Evolutionary conservation across 495 filamentous ascomycete genomes (phyloP).

Genomic region (Podospora conica): DNA sequence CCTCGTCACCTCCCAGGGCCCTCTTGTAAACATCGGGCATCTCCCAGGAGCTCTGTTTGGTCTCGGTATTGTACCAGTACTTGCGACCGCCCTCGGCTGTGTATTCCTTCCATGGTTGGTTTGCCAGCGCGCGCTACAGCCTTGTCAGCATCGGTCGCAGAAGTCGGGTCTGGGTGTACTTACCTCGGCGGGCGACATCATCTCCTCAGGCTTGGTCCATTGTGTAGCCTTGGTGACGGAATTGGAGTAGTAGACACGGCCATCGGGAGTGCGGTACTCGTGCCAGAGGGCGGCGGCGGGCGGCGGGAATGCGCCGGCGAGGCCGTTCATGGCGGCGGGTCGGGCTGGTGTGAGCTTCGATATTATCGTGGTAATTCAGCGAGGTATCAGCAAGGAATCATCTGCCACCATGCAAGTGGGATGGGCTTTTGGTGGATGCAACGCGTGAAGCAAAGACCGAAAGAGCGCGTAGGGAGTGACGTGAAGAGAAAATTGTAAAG

Average conservation of each 20-base stretch:
- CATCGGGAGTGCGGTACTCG: conserved; percentile 76
- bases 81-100: conserved; percentile 77
- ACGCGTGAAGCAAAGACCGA: not conserved
- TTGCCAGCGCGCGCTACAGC: conserved; percentile 65
- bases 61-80: conserved; percentile 92
- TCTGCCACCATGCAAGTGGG: not conserved
- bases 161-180: conserved; percentile 13
- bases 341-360: not conserved
- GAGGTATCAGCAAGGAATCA: not conserved
- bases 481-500: conserved; percentile 7
- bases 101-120: conserved; percentile 91
- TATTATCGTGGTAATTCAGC: not conserved
- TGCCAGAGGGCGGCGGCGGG: conserved; percentile 58
- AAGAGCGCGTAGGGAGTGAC: not conserved
- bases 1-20: conserved; percentile 49
- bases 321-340: conserved; percentile 53
- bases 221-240: conserved; percentile 76
- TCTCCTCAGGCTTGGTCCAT: conserved; percentile 87
- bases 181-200: conserved; percentile 87
- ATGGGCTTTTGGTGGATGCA: not conserved
- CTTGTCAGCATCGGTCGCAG: not conserved
- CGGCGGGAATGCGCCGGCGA: conserved; percentile 43
- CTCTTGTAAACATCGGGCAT: conserved; percentile 81
- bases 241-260: conserved; percentile 92
- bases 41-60: conserved; percentile 88